Evolutionary conservation across 192 early-diverging fungal genomes (phyloP).

Genomic region (Paraglomus occultum): DNA sequence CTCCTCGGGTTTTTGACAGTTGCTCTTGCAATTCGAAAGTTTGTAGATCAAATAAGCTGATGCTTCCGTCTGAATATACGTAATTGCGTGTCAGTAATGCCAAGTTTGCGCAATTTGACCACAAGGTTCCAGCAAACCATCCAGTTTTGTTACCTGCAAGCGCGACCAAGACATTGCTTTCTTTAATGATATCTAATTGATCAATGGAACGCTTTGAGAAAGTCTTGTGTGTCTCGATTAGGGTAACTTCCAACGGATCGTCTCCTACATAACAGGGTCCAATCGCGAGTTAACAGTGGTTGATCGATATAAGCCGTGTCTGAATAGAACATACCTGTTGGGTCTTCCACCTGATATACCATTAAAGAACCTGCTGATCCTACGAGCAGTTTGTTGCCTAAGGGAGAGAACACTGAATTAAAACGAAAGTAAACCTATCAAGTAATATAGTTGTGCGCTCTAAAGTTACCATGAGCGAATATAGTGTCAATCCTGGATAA

Average conservation of each 20-base stretch:
- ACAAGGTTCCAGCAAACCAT: not conserved
- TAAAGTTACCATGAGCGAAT: conserved; percentile 54
- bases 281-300: too few species aligned
- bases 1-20: conserved; percentile 73
- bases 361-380: conserved; percentile 65
- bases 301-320: not conserved
- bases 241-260: conserved; percentile 52
- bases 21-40: conserved; percentile 66
- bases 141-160: conserved; percentile 48
- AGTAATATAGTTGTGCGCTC: not conserved
- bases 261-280: conserved; percentile 36
- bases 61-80: conserved; percentile 56
- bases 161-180: conserved; percentile 67
- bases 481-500: conserved; percentile 72
- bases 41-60: conserved; percentile 72
- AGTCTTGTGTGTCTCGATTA: conserved; percentile 63
- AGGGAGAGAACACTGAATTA: conserved; percentile 27
- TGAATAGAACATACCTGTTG: conserved; percentile 41
- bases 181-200: conserved; percentile 73
- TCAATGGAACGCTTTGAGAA: conserved; percentile 72
- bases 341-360: conserved; percentile 64
- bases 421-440: not conserved
- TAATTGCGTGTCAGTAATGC: not conserved
- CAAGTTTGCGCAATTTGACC: not conserved
- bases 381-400: conserved; percentile 70